Conservation (phyloP, 164 flowering plant genomes). For the Macadamia integrifolia region DNA sequence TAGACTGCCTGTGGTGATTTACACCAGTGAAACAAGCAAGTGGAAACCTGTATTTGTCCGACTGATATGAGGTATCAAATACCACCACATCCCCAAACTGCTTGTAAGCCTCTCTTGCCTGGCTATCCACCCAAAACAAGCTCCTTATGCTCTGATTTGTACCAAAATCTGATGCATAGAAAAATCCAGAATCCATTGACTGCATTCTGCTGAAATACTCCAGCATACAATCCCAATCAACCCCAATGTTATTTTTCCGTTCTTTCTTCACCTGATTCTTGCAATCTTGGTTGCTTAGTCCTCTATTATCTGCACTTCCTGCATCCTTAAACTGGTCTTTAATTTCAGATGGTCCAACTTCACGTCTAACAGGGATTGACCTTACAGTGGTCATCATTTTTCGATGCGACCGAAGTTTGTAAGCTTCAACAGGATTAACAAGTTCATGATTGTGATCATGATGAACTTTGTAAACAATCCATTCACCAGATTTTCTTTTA, state of each 20-base stretch:
- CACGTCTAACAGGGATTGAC: conserved; percentile 8
- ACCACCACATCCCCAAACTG: conserved; percentile 15
- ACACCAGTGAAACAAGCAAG: conserved; percentile 15
- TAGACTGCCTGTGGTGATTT: conserved; percentile 13
- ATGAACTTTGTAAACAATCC: conserved; percentile 11
- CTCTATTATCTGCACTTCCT: conserved; percentile 4
- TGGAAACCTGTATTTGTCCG: conserved; percentile 11
- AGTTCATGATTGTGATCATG: conserved; percentile 12
- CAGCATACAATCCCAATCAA: conserved; percentile 10
- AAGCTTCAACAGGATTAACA: conserved; percentile 14
- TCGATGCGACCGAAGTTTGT: conserved; percentile 18
- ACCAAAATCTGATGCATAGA: conserved; percentile 13
- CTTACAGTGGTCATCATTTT: conserved; percentile 7
- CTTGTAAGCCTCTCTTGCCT: conserved; percentile 15
- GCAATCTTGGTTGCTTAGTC: conserved; percentile 1
- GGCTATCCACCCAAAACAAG: conserved; percentile 13
- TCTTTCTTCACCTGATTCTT: conserved; percentile 12
- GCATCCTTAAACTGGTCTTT: not conserved
- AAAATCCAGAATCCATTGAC: conserved; percentile 13
- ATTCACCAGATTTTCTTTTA: conserved; percentile 12
- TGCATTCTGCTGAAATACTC: conserved; percentile 8
- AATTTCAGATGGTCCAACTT: conserved; percentile 10
- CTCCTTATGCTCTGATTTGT: conserved; percentile 9
- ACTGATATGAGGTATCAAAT: conserved; percentile 11
- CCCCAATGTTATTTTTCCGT: conserved; percentile 12